phyloP scores from a whole-genome alignment of 345 rosid species.

The Pistacia vera region DNA sequence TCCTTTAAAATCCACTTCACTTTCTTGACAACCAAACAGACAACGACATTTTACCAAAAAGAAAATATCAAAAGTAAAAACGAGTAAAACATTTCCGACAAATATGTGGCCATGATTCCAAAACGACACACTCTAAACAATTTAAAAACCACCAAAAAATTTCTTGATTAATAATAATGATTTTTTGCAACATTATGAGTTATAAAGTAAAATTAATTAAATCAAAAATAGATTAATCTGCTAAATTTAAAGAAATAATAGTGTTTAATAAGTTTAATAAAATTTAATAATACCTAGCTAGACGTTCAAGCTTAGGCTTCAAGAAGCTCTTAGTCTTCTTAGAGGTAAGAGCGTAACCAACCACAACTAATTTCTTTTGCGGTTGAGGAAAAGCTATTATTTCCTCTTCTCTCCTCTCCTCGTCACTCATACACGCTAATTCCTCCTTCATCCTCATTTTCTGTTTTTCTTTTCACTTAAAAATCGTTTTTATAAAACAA shows the following conservation, averaged over 20 bases:
- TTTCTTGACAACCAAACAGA: constrained; percentile 17
- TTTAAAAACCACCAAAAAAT: background rate
- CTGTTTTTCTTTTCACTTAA: background rate
- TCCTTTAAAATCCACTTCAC: background rate
- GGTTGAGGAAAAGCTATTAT: constrained; percentile 27
- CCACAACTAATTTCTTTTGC: constrained; percentile 47
- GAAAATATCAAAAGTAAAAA: constrained; percentile 8
- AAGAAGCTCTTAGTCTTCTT: constrained; percentile 80
- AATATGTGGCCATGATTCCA: constrained; percentile 5
- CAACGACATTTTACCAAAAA: constrained; percentile 17
- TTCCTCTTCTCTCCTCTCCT: constrained; percentile 12
- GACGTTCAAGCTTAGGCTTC: constrained; percentile 70
- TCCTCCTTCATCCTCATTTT: constrained; percentile 49
- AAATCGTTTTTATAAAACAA: constrained; percentile 3
- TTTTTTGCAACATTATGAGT: no score
- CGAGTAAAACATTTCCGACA: background rate
- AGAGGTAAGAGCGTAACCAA: constrained; percentile 85
- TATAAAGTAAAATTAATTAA: background rate
- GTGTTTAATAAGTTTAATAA: background rate
- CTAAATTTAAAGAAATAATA: background rate
- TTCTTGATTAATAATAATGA: background rate
- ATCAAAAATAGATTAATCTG: background rate
- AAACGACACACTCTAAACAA: background rate
- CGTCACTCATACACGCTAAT: constrained; percentile 21
- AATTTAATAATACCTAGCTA: constrained; percentile 56